Evolutionary conservation across 169 alveolate species (phyloP).

Genomic region (Besnoitia besnoiti): DNA sequence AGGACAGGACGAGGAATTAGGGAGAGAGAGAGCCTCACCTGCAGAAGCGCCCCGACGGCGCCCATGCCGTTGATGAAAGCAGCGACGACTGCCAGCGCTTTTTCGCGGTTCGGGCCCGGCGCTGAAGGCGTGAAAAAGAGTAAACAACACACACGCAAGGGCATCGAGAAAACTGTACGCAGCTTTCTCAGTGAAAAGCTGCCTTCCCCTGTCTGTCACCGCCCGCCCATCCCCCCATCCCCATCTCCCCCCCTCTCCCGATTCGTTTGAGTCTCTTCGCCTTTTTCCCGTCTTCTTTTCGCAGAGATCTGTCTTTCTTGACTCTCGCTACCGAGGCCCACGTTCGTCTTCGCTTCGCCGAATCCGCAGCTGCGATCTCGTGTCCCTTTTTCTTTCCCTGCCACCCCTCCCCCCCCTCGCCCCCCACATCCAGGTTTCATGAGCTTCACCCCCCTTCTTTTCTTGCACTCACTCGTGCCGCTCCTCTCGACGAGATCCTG

Average conservation of each 20-base stretch:
- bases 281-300: not conserved
- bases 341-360: not conserved
- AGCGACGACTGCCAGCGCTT: slow-evolving; percentile 69
- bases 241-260: not conserved
- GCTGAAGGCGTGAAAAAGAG: not conserved
- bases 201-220: not conserved
- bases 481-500: slow-evolving; percentile 66
- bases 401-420: not conserved
- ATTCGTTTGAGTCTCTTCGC: not conserved
- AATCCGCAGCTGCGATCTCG: not conserved
- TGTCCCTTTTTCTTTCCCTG: not conserved
- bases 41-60: slow-evolving; percentile 74
- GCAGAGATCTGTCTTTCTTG: not conserved
- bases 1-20: not conserved
- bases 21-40: slow-evolving; percentile 18
- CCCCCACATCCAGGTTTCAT: not conserved
- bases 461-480: not conserved
- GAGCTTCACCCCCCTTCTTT: not conserved
- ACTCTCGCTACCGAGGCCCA: not conserved
- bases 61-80: slow-evolving; percentile 75
- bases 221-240: not conserved
- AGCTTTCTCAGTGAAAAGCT: not conserved
- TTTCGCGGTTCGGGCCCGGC: slow-evolving; percentile 41
- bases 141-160: too few species aligned
- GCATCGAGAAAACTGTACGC: not conserved